These are phyloP conservation scores for Podospora pseudocomata DNA, from an alignment of 495 filamentous ascomycete species.

Conservation along the genomic window DNA sequence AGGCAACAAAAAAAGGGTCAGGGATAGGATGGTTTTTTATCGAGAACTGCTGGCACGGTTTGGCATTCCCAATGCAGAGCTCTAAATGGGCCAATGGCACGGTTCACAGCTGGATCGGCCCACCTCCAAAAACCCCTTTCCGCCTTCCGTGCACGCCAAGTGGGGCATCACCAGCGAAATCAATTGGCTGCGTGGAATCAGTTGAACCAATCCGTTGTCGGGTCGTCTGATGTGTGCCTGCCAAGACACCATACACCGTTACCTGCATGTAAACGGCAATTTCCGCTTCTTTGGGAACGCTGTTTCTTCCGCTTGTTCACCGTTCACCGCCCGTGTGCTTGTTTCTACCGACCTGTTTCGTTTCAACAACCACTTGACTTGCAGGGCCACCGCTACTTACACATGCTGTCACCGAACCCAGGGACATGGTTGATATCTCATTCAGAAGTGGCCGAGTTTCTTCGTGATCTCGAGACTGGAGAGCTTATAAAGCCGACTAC, in stretches of 20 bases:
- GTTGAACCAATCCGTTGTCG: slow-evolving; percentile 14
- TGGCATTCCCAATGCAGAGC: slow-evolving; percentile 2
- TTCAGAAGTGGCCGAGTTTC: neutral
- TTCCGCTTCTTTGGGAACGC: slow-evolving; percentile 1
- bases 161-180: slow-evolving; percentile 3
- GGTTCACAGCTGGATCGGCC: slow-evolving; percentile 30
- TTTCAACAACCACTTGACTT: neutral
- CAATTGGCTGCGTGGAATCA: slow-evolving; percentile 15
- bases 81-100: slow-evolving; percentile 12
- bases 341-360: neutral
- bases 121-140: slow-evolving; percentile 25
- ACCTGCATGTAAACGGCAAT: slow-evolving; percentile 19
- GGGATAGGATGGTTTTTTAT: slow-evolving; percentile 30
- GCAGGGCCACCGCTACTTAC: neutral
- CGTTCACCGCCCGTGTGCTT: neutral
- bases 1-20: slow-evolving; percentile 8
- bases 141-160: slow-evolving; percentile 31
- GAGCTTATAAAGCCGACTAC: no score
- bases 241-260: slow-evolving; percentile 23
- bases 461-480: neutral
- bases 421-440: neutral
- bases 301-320: neutral
- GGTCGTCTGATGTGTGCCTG: slow-evolving; percentile 21
- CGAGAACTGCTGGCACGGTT: slow-evolving; percentile 6
- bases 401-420: neutral